Percentiles rank a stretch among this genome's conserved stretches.
phyloP scores from a whole-genome alignment of 352 stramenopile species.

The Phytophthora constricta region DNA sequence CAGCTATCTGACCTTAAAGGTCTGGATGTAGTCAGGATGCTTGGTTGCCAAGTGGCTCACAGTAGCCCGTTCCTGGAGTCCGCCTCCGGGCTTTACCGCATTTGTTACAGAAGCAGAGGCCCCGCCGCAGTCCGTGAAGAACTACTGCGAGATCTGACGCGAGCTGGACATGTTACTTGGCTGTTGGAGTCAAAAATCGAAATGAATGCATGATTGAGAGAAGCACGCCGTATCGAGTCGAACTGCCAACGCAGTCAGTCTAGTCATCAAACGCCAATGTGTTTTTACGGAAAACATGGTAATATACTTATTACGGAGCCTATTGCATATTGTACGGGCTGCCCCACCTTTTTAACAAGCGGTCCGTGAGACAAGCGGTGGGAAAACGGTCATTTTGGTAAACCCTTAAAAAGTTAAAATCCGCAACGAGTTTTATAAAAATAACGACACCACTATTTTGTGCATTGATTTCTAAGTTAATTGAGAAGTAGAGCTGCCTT shows the following conservation, averaged over 20 bases:
- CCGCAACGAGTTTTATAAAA: too few relatives aligned
- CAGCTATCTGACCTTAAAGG: not conserved
- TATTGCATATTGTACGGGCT: too few relatives aligned
- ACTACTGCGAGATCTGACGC: not conserved
- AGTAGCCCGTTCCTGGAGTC: slow-evolving; percentile 2
- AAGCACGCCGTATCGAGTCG: not conserved
- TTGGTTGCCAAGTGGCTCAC: slow-evolving; percentile 7
- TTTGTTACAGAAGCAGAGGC: not conserved
- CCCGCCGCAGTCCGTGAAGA: slow-evolving; percentile 1
- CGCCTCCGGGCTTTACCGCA: not conserved
- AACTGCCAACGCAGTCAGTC: not conserved
- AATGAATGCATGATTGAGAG: too few relatives aligned
- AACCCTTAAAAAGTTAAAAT: too few relatives aligned
- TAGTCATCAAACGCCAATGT: too few relatives aligned
- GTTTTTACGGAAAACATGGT: not conserved
- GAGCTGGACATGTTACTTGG: not conserved
- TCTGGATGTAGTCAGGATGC: not conserved
- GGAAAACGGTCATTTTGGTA: too few relatives aligned
- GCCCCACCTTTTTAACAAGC: too few relatives aligned
- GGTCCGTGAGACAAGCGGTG: too few relatives aligned
- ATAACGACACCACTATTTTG: too few relatives aligned
- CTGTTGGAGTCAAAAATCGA: not conserved
- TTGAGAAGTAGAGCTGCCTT: too few relatives aligned
- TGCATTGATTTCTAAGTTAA: too few relatives aligned
- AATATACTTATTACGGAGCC: not conserved